Evolutionary conservation across 2,329 filamentous ascomycete genomes (phyloP), one percentile per base, ranked within the genome.

Genomic region (Furcasterigmium sp.): DNA sequence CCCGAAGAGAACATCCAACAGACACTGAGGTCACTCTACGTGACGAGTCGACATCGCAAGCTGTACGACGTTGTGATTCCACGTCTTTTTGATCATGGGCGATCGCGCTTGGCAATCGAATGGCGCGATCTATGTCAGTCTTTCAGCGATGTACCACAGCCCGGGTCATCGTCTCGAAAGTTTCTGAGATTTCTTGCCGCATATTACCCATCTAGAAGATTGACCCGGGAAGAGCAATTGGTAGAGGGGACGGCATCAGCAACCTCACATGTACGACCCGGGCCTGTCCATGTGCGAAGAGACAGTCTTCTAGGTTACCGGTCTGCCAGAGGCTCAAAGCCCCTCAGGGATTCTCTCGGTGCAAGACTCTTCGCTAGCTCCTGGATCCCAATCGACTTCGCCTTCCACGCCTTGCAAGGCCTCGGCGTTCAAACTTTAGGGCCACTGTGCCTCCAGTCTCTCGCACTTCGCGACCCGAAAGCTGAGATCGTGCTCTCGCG

Each of bases 331-430:
- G 17, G 15, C 15, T 9, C 32, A 11, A 35, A 15, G n/a, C 62
- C 64, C 8, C 76, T 81, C 49, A 84, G 78, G 54, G 87, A 93
- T 59, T 64, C 70, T 1, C 75, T 94, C 23, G 84, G 86, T 15
- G 85, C 90, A n/a, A 78, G 83, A 49, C 81, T 89, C 67, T 91
- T 95, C 58, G 90, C 90, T 9, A 83, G 73, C 45, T 67, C 67
- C 15, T 85, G 87, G 60, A 75, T 93, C 18, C 78, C 83, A 1
- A 69, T 90, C 9, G 81, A 91, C 44, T 77, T 84, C 51, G 80
- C 88, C 20, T 79, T 94, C 43, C 77, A 77, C 26, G 75, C 86
- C 7, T 68, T 93, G 15, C 72, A 76, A 44, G 79, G 85, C 53
- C 76, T 95, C 41, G 86, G 86, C 3, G 69, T 94, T 5, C 72